Conservation (phyloP, 2,329 filamentous ascomycete species). For the Bipolaris bicolor region DNA sequence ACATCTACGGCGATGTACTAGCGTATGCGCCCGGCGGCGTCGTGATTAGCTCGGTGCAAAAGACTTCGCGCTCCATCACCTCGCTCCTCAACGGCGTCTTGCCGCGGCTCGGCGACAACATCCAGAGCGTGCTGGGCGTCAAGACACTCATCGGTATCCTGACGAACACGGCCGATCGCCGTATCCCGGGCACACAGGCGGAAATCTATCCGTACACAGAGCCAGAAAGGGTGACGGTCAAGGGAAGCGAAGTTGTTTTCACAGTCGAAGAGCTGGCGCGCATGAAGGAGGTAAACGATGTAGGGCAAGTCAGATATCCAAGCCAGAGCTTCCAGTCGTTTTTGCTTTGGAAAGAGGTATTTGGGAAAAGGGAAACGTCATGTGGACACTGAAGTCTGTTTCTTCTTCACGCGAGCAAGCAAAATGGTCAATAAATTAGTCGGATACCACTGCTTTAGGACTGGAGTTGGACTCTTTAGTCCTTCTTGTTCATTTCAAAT, state of each 20-base stretch:
- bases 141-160: conserved; percentile 38
- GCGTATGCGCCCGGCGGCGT: conserved; percentile 38
- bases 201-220: conserved; percentile 35
- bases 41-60: conserved; percentile 24
- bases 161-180: conserved; percentile 40
- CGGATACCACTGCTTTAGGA: background rate
- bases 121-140: conserved; percentile 36
- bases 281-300: conserved; percentile 27
- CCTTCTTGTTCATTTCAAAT: conserved; percentile 27
- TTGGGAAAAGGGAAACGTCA: conserved; percentile 18
- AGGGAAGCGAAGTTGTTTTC: conserved; percentile 13
- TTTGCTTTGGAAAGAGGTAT: conserved; percentile 35
- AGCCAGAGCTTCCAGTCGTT: conserved; percentile 39
- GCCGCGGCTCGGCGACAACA: conserved; percentile 37
- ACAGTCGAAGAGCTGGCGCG: conserved; percentile 24
- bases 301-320: conserved; percentile 34
- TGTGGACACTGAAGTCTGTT: no score
- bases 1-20: conserved; percentile 41
- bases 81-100: conserved; percentile 27
- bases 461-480: background rate
- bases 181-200: conserved; percentile 37
- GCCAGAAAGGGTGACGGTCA: conserved; percentile 18
- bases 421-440: no score
- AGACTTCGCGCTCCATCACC: conserved; percentile 18
- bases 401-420: background rate